A percentile compares a stretch with the other conserved stretches of the same genome.
These are phyloP conservation scores for Cenococcum geophilum DNA, from an alignment of 495 filamentous ascomycete species.

Conservation along the genomic window DNA sequence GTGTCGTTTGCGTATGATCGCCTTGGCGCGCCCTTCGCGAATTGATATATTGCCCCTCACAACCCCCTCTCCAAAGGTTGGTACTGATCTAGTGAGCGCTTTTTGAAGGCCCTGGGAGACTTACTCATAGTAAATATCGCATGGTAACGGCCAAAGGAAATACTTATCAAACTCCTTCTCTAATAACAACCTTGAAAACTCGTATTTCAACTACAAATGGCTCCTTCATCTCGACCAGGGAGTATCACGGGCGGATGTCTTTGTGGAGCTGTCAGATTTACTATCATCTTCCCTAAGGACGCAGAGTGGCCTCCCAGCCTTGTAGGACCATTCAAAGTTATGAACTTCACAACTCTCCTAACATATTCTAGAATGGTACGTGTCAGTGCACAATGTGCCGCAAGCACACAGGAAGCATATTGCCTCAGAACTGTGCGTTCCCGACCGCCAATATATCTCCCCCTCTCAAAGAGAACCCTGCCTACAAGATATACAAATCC, in stretches of 20 bases:
- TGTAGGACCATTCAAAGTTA: conserved; percentile 1
- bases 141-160: no score
- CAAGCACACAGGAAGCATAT: conserved; percentile 38
- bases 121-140: no score
- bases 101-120: no score
- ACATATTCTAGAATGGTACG: conserved; percentile 25
- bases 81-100: no score
- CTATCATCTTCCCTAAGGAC: conserved; percentile 34
- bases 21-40: not conserved
- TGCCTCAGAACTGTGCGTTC: conserved; percentile 33
- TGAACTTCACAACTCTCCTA: not conserved
- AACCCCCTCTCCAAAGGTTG: no score
- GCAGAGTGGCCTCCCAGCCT: conserved; percentile 35
- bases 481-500: conserved; percentile 30
- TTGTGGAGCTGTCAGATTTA: conserved; percentile 40
- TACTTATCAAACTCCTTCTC: no score
- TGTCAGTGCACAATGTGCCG: conserved; percentile 47
- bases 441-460: conserved; percentile 28
- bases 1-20: not conserved
- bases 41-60: not conserved
- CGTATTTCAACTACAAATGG: not conserved
- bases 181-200: not conserved
- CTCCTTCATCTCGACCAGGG: not conserved
- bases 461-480: conserved; percentile 23
- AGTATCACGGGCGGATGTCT: conserved; percentile 39